Evolutionary conservation across 805 yeast species (phyloP).

Genomic region (Wickerhamiella domercqiae): DNA sequence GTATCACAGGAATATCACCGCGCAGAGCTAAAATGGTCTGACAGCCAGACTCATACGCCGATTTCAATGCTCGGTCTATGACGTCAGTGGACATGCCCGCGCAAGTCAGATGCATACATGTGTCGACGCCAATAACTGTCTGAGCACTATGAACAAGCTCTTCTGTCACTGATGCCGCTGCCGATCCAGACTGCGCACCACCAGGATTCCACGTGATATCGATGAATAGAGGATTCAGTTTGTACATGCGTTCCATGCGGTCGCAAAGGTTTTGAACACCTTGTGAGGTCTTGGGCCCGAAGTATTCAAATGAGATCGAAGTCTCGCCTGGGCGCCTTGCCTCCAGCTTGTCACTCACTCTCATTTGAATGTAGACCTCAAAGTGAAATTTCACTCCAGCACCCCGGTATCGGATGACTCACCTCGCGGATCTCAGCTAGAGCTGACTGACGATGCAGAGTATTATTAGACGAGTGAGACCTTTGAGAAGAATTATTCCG

Average conservation of each 20-base stretch:
- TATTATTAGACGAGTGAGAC: too few species aligned
- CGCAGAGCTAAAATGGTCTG: conserved; percentile 87
- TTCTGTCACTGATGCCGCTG: conserved; percentile 46
- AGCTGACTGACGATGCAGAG: too few species aligned
- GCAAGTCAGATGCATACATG: conserved; percentile 97
- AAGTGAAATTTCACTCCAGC: background rate
- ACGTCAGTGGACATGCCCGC: conserved; percentile 76
- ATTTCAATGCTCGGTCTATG: conserved; percentile 70
- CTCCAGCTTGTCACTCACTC: conserved; percentile 32
- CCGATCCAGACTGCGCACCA: conserved; percentile 50
- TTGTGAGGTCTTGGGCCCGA: conserved; percentile 92
- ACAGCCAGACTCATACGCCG: conserved; percentile 84
- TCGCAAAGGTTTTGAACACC: conserved; percentile 94
- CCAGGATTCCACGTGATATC: conserved; percentile 99
- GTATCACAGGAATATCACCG: conserved; percentile 81
- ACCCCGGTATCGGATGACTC: too few species aligned
- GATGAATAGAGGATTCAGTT: conserved; percentile 74
- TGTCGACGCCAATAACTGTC: conserved; percentile 78
- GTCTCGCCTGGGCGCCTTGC: conserved; percentile 14
- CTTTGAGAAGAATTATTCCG: too few species aligned
- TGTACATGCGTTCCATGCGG: conserved; percentile 95
- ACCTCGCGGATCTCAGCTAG: too few species aligned
- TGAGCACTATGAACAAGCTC: conserved; percentile 88
- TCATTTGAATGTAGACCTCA: too few species aligned
- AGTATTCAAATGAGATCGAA: conserved; percentile 90